Evolutionary conservation across 768 basidiomycete species (phyloP).

Genomic region (Ramaria rubella): DNA sequence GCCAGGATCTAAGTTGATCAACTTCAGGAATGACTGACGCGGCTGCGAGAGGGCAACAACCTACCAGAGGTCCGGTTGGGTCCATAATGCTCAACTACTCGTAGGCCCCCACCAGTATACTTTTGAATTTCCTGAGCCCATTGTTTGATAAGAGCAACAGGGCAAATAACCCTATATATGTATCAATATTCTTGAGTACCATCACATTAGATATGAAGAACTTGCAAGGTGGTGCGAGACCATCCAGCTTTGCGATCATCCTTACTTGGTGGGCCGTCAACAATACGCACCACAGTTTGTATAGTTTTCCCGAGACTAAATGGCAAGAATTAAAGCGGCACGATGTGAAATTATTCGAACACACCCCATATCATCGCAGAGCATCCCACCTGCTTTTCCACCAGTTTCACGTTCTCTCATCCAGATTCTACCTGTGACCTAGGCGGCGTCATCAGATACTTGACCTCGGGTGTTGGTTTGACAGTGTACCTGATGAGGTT

Average conservation of each 20-base stretch:
- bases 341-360: slow-evolving; percentile 11
- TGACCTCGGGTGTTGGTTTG: too few relatives aligned
- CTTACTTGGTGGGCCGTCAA: slow-evolving; percentile 68
- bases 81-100: slow-evolving; percentile 82
- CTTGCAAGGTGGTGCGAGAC: slow-evolving; percentile 65
- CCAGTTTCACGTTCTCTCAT: slow-evolving; percentile 78
- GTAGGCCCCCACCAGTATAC: slow-evolving; percentile 51
- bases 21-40: not conserved
- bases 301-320: slow-evolving; percentile 81
- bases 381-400: slow-evolving; percentile 78
- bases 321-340: not conserved
- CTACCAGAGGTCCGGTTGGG: slow-evolving; percentile 59
- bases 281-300: slow-evolving; percentile 81
- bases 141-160: slow-evolving; percentile 81
- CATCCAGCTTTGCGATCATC: slow-evolving; percentile 68
- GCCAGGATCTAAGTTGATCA: slow-evolving; percentile 58
- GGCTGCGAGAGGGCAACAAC: slow-evolving; percentile 14
- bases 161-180: slow-evolving; percentile 68
- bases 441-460: too few relatives aligned
- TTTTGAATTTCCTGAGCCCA: slow-evolving; percentile 84
- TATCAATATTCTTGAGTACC: not conserved
- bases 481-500: slow-evolving; percentile 80
- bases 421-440: slow-evolving; percentile 49
- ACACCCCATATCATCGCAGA: slow-evolving; percentile 89
- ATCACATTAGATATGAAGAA: slow-evolving; percentile 2